Conservation (phyloP, 2,329 filamentous ascomycete genomes). For the Fusarium mangiferae region DNA sequence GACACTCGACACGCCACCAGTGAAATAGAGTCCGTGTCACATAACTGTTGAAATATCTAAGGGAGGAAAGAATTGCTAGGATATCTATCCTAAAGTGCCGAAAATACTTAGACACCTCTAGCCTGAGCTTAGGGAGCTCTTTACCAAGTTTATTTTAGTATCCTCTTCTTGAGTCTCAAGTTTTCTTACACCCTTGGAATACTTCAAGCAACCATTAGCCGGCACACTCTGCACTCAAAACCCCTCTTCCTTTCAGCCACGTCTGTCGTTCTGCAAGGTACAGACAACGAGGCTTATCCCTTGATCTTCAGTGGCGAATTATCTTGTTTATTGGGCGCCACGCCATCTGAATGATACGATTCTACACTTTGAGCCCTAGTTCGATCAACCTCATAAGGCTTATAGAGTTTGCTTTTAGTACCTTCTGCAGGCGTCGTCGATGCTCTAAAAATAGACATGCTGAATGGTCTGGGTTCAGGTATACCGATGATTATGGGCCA, state of each 20-base stretch:
- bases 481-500: neutral
- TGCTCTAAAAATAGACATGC: neutral
- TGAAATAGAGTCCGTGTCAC: neutral
- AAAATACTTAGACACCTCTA: neutral
- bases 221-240: neutral
- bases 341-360: neutral
- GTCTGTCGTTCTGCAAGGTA: neutral
- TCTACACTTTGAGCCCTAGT: fast-evolving
- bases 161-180: neutral
- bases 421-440: neutral
- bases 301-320: neutral
- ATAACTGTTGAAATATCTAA: too few species aligned
- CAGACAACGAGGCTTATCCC: neutral
- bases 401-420: fast-evolving
- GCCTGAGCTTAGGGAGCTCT: too few species aligned
- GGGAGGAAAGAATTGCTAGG: neutral
- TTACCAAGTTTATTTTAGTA: neutral
- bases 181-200: neutral
- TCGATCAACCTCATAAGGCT: neutral
- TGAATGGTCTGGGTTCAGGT: neutral
- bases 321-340: neutral
- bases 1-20: neutral
- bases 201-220: neutral
- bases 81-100: neutral
- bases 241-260: neutral